Base-by-base conservation (phyloP, 441 rosid species). In the Omphalea diandra region DNA sequence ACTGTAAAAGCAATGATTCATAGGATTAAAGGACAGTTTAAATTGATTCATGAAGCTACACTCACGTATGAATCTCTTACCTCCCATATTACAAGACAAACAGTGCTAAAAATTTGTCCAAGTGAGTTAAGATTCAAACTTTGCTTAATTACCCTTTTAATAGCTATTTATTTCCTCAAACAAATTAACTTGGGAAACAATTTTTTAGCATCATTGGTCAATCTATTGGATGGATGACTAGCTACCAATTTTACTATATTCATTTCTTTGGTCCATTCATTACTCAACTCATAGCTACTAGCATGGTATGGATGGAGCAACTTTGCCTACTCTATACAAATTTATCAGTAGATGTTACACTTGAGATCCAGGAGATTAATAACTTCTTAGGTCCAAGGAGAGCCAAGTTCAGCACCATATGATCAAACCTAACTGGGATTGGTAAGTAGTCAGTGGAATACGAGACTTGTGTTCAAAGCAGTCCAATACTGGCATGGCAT, bases 401-500 rank as follows among this genome's bases (percentile, higher is more conserved):
- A 56, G 17, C 2, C 3, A 53, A 26, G 9, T 5, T n/a, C 4
- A 58, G 15, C 2, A n/a, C n/a, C n/a, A n/a, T n/a, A n/a, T n/a
- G n/a, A 17, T 1, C n/a, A 33, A 4, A 18, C 4, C 63, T 15
- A 58, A 33, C n/a, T 41, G 17, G 32, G 26, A 47, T 6, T 40
- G 65, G 61, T 58, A 60, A 38, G 20, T 22, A 12, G 56, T 24
- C 2, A 20, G 9, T 65, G 18, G 15, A 72, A 49, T n/a, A 24
- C 74, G 46, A 75, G 68, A 67, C 76, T 64, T 75, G 78, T 31
- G 5, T n/a, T 3, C 20, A 27, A 77, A 75, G 80, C 69, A 63
- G 73, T 71, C 53, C 1, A 74, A 15, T 10, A 55, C 55, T 43
- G 72, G 60, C 72, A n/a, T n/a, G n/a, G n/a, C n/a, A 18, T 32